Base-by-base conservation (phyloP, 768 basidiomycete species). In the Coprinellus micaceus region DNA sequence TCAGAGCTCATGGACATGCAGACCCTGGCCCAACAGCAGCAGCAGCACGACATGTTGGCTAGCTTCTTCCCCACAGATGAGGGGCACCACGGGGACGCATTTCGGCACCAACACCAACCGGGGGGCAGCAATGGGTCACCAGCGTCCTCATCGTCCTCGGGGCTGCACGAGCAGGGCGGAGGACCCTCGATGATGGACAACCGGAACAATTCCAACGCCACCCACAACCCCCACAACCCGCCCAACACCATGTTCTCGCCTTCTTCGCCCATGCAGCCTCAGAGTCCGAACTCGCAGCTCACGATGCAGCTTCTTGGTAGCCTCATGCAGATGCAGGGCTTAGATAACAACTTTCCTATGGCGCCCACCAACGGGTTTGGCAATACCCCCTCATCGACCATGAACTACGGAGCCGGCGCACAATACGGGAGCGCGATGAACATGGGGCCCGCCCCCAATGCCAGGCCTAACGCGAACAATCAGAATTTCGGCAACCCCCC, bases 271-370 rank as follows among this genome's bases (percentile, higher is more conserved):
- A 56, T 39, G 41, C 53, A 61, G 11, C 60, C 66, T 2, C 63
- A 65, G 52, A 68, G 63, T 36, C 64, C 66, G 2, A 69, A 67
- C 41, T 59, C 66, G 10, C 69, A 74, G 51, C 80, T 79, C 58
- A 74, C 70, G 54, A 74, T 84, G 69, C 83, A 81, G 63, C 70
- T 86, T 50, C 63, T 78, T 37, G 73, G 75, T 28, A 81, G 79
- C 63, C 61, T 85, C 41, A 78, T 85, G 67, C 74, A 78, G 30
- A 71, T 80, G 65, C 81, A 79, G 57, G 75, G 69, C 40, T 63
- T 78, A 26, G 80, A 77, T 52, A 64, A 61, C 30, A 63, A 66
- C 43, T 66, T 53, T 51, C 58, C 57, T 56, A 40, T 56, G 25
- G 28, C 47, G n/a, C 25, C 56, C 33, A 19, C 48, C 33, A 33